Conservation (phyloP, 2,329 filamentous ascomycete species). For the Sphaerulina musiva region DNA sequence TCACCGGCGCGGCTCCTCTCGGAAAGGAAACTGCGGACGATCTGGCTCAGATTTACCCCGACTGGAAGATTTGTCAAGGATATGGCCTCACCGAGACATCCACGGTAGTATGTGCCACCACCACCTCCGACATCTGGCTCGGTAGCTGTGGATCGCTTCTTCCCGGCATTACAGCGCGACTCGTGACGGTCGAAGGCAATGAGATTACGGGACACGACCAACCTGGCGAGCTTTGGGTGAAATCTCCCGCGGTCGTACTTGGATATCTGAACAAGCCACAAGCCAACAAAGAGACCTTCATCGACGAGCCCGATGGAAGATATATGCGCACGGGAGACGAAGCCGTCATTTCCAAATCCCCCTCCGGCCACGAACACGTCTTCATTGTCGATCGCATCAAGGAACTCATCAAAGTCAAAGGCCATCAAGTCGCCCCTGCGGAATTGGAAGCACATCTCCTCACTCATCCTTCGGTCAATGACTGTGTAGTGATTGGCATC, state of each 20-base stretch:
- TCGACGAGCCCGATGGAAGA: conserved; percentile 55
- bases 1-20: conserved; percentile 72
- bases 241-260: conserved; percentile 67
- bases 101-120: conserved; percentile 60
- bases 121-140: conserved; percentile 58
- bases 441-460: conserved; percentile 77
- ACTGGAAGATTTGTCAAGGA: conserved; percentile 54
- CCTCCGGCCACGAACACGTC: conserved; percentile 68
- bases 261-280: conserved; percentile 84
- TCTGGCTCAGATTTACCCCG: conserved; percentile 55
- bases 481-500: conserved; percentile 71
- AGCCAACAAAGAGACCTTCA: conserved; percentile 67
- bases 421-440: conserved; percentile 74
- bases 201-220: conserved; percentile 66
- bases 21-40: conserved; percentile 65
- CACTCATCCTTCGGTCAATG: conserved; percentile 65
- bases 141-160: conserved; percentile 67
- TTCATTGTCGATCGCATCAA: conserved; percentile 79
- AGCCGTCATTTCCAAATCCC: conserved; percentile 59
- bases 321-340: conserved; percentile 75
- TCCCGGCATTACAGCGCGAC: conserved; percentile 57
- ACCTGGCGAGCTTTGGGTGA: conserved; percentile 74
- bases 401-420: conserved; percentile 52
- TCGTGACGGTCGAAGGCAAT: conserved; percentile 61
- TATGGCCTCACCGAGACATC: conserved; percentile 75